These are phyloP conservation scores for Lachancea meyersii DNA, from an alignment of 805 yeast genomes.

Conservation along the genomic window DNA sequence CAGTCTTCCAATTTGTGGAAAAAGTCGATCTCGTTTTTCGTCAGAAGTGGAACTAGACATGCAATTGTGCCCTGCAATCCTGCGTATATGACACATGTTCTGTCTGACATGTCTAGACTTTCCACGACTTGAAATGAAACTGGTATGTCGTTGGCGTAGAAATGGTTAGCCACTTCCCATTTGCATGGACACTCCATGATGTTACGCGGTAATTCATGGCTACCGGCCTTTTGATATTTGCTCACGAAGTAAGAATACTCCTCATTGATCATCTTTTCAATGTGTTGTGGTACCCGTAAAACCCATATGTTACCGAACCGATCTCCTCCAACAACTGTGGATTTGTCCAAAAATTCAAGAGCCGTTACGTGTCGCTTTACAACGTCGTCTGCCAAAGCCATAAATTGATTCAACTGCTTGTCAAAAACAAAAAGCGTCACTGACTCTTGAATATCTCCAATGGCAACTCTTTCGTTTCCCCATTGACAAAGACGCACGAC, in stretches of 20 bases:
- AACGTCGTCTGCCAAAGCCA: conserved; percentile 64
- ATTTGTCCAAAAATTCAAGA: conserved; percentile 57
- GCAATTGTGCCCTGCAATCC: conserved; percentile 85
- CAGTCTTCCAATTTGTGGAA: conserved; percentile 49
- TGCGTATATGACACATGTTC: conserved; percentile 58
- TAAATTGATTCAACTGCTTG: conserved; percentile 41
- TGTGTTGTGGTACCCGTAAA: conserved; percentile 50
- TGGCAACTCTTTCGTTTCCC: conserved; percentile 53
- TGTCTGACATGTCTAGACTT: conserved; percentile 38
- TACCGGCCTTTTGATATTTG: conserved; percentile 17
- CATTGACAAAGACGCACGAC: conserved; percentile 48
- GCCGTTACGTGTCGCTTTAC: conserved; percentile 62
- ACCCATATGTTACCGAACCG: conserved; percentile 76
- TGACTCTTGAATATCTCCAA: conserved; percentile 69
- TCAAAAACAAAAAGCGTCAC: conserved; percentile 52
- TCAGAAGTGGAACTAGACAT: conserved; percentile 56
- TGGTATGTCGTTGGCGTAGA: conserved; percentile 63
- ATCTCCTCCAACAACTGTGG: conserved; percentile 79
- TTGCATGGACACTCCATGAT: conserved; percentile 39
- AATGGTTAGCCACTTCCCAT: conserved; percentile 48
- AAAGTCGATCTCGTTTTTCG: conserved; percentile 55
- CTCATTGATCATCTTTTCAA: conserved; percentile 44
- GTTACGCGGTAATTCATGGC: conserved; percentile 11
- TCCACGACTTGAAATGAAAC: conserved; percentile 48
- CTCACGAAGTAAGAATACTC: conserved; percentile 37